A percentile compares a stretch with the other conserved stretches of the same genome.
phyloP scores from a whole-genome alignment of 768 basidiomycete species.

The Flagelloscypha sp. region DNA sequence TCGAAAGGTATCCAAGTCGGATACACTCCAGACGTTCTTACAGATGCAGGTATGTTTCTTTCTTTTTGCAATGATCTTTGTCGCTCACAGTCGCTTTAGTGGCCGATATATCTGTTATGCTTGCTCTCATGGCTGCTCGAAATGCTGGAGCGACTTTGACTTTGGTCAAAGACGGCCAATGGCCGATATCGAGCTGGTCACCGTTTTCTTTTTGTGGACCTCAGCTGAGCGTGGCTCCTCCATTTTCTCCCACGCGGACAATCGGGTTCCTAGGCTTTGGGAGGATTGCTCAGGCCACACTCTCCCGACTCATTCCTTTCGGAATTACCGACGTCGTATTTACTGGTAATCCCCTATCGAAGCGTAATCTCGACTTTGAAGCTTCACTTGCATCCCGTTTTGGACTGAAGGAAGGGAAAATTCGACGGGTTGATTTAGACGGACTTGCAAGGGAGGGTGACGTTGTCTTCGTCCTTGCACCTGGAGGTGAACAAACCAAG shows the following conservation, averaged over 20 bases:
- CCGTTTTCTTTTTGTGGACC: conserved; percentile 84
- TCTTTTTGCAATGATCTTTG: background rate
- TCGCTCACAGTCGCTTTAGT: conserved; percentile 35
- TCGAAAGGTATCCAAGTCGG: conserved; percentile 66
- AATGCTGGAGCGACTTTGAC: conserved; percentile 56
- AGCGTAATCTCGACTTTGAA: conserved; percentile 31
- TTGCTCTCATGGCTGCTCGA: conserved; percentile 89
- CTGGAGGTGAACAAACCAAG: conserved; percentile 61
- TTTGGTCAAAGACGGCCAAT: conserved; percentile 73
- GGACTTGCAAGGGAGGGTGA: conserved; percentile 75
- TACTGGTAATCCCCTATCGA: conserved; percentile 45
- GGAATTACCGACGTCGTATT: conserved; percentile 73
- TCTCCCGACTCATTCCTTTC: conserved; percentile 74
- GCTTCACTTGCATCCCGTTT: conserved; percentile 25
- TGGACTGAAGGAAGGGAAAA: conserved; percentile 22
- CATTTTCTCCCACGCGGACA: conserved; percentile 50
- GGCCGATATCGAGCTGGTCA: conserved; percentile 72
- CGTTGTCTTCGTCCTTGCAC: conserved; percentile 76
- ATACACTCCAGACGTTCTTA: conserved; percentile 90
- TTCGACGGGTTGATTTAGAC: conserved; percentile 54
- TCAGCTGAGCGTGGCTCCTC: conserved; percentile 52
- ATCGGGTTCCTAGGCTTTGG: conserved; percentile 94
- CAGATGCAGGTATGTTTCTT: conserved; percentile 62
- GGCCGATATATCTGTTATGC: conserved; percentile 85
- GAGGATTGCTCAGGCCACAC: conserved; percentile 81